These are phyloP conservation scores for Glycine soja DNA, from an alignment of 306 rosid genomes.

Conservation along the genomic window DNA sequence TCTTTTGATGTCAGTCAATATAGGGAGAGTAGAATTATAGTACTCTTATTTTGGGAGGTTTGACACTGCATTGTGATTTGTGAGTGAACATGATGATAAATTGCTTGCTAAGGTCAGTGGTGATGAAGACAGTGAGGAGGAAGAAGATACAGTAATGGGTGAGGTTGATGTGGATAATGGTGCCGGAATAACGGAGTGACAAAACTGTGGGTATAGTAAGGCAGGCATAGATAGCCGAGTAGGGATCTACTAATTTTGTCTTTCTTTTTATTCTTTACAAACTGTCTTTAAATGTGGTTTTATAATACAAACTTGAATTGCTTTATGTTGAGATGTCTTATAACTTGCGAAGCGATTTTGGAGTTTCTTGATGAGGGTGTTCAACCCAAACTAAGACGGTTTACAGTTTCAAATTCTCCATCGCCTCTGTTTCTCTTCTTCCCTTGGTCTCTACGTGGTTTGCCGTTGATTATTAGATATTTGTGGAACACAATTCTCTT, in stretches of 20 bases:
- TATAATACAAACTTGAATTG: constrained; percentile 48
- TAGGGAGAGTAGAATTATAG: neutral
- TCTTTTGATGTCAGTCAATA: neutral
- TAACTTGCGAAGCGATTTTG: constrained; percentile 37
- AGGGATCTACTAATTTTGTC: constrained; percentile 38
- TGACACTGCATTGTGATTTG: constrained; percentile 52
- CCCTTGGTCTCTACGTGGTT: neutral
- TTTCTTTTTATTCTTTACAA: constrained; percentile 28
- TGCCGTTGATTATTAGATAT: neutral
- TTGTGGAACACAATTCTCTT: neutral
- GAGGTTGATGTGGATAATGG: constrained; percentile 81
- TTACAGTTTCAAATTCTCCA: neutral
- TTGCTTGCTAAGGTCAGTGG: constrained; percentile 79
- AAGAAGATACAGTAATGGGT: constrained; percentile 97
- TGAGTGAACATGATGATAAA: constrained; percentile 92
- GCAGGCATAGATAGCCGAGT: constrained; percentile 38
- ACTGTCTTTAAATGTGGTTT: constrained; percentile 40
- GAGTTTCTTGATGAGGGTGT: constrained; percentile 28
- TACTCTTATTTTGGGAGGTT: constrained; percentile 6
- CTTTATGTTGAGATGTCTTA: constrained; percentile 47
- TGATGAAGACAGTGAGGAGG: constrained; percentile 92
- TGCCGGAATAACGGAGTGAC: constrained; percentile 57
- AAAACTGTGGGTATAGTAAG: constrained; percentile 35
- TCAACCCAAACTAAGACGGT: constrained; percentile 16
- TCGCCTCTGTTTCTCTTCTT: fast-evolving